Conservation (phyloP, 257 asterid species). For the Solanum raphanifolium region DNA sequence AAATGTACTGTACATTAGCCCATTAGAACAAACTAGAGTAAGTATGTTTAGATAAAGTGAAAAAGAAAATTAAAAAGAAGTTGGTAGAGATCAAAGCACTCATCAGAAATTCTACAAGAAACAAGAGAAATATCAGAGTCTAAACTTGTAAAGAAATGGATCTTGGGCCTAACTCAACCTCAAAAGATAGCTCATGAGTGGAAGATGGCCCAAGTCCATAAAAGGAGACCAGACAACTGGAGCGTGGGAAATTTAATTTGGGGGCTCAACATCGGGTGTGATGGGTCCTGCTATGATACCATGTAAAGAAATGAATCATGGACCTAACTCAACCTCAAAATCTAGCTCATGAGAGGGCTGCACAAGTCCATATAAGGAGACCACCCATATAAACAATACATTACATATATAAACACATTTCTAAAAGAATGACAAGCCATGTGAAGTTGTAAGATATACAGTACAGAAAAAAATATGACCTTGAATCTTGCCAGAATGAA, state of each 20-base stretch:
- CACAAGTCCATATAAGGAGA: not conserved
- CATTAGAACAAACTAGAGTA: slow-evolving; percentile 5
- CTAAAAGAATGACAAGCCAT: not conserved
- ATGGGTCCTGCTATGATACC: not conserved
- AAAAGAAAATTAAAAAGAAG: not conserved
- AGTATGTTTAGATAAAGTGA: not conserved
- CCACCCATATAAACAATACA: not conserved
- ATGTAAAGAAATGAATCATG: not conserved
- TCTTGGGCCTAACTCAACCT: not conserved
- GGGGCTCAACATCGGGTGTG: not conserved
- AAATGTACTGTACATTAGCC: slow-evolving; percentile 57
- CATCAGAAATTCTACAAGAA: not conserved
- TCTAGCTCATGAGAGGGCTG: not conserved
- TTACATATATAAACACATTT: not conserved
- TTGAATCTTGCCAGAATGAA: slow-evolving; percentile 94
- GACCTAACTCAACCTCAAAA: not conserved
- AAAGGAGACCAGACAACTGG: not conserved
- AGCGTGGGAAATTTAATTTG: not conserved
- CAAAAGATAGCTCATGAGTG: not conserved
- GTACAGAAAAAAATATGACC: slow-evolving; percentile 29
- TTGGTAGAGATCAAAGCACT: not conserved
- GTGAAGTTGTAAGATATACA: not conserved
- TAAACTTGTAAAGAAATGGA: not conserved
- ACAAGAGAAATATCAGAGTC: not conserved
- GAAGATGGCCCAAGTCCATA: not conserved